Evolutionary conservation across 768 basidiomycete species (phyloP), one percentile per base, ranked within the genome.

Genomic region (Naganishia vaughanmartiniae): DNA sequence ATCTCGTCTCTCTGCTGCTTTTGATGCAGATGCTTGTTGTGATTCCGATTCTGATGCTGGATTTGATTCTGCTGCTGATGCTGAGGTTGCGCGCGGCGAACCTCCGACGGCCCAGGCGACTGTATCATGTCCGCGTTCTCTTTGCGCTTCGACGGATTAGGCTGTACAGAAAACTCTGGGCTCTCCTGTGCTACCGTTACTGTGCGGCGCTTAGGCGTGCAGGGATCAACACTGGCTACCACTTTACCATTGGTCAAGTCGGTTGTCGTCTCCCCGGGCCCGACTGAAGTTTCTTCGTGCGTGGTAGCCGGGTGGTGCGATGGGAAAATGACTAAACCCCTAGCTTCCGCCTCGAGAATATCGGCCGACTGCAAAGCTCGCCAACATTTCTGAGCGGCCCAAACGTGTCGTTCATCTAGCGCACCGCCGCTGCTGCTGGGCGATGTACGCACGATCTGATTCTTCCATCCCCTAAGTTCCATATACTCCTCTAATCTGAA

Each of bases 311-410:
- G 24, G 19, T 24, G n/a, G 4, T 24, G 1, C 24, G 48, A n/a
- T 51, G 48, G 48, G 4, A n/a, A 24, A 26, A 24, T 7, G 24
- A 26, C 36, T 3, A 14, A 2, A 30, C 42, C 42, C 12, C 24
- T 45, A 21, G 39, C 39, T 30, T 63, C 60, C 24, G 60, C 60
- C 36, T 46, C 11, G 6, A 21, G 60, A 45, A 63, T 63, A 15
- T 63, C 17, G 17, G 5, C 24, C 31, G 60, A 42, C 39, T 30
- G 2, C 6, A n/a, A 14, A 24, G 39, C n/a, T 21, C 60, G 39
- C 42, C 60, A 63, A 42, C 60, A 63, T 45, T 45, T 63, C n/a
- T 45, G 39, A 45, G 60, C 60, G 24, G 60, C 60, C n/a, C 15
- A 26, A 2, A 45, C 36, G 30, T 63, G 60, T 12, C 3, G 36